phyloP scores from a whole-genome alignment of 2,329 filamentous ascomycete species.

The Gaeumannomyces tritici region DNA sequence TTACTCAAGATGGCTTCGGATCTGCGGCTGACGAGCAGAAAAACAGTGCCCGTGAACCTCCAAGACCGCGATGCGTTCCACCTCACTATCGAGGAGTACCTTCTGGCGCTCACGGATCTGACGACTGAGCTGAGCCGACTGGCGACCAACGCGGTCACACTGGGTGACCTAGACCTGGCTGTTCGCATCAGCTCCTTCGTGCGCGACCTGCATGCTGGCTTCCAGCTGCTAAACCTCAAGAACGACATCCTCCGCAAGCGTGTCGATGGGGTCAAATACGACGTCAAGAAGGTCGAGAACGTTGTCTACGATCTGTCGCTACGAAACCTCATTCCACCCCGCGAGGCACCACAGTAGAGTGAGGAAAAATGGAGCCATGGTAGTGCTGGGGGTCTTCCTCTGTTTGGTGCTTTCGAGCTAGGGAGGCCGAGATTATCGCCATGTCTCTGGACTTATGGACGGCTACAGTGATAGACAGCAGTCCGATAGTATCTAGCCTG shows the following conservation, averaged over 20 bases:
- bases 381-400: not conserved
- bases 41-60: conserved; percentile 75
- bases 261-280: conserved; percentile 92
- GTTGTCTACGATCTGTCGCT: conserved; percentile 93
- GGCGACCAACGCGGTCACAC: conserved; percentile 86
- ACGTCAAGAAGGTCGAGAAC: conserved; percentile 95
- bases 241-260: conserved; percentile 84
- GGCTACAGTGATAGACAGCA: too few species aligned
- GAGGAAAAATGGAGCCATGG: not conserved
- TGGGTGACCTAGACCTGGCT: conserved; percentile 79
- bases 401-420: not conserved
- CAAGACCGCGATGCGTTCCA: conserved; percentile 89
- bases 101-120: conserved; percentile 76
- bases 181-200: conserved; percentile 84
- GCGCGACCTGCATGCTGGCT: conserved; percentile 91
- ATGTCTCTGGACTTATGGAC: too few species aligned
- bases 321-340: conserved; percentile 60
- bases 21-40: not conserved
- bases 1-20: not conserved
- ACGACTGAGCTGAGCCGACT: conserved; percentile 86
- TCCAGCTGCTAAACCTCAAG: conserved; percentile 95
- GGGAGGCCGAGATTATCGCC: not conserved
- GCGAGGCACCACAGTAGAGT: not conserved
- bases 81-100: conserved; percentile 93
- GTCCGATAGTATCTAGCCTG: too few species aligned